Evolutionary conservation across 176 grass and related monocot species (phyloP).

Genomic region (Cenchrus americanus): DNA sequence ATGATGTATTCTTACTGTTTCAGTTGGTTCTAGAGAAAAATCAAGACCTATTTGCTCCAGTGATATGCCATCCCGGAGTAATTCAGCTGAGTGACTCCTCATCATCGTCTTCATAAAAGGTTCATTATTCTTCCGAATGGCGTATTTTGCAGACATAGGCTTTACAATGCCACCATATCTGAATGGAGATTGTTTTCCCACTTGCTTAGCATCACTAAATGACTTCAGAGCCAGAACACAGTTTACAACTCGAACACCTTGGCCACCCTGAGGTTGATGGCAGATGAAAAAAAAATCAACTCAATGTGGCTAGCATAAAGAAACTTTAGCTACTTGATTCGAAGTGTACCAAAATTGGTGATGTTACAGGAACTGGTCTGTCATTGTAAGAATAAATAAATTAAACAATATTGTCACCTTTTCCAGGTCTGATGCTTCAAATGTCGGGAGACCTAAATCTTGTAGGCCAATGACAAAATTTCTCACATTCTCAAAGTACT

Average conservation of each 20-base stretch:
- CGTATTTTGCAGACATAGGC: constrained; percentile 55
- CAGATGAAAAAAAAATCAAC: constrained; percentile 18
- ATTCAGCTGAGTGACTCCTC: constrained; percentile 71
- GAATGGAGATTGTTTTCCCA: constrained; percentile 50
- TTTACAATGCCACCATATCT: constrained; percentile 66
- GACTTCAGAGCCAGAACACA: constrained; percentile 85
- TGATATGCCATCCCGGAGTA: constrained; percentile 51
- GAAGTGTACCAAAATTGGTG: neutral
- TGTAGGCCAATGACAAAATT: constrained; percentile 76
- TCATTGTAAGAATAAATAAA: constrained; percentile 30
- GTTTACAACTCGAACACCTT: constrained; percentile 77
- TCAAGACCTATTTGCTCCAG: constrained; percentile 63
- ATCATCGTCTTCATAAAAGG: constrained; percentile 68
- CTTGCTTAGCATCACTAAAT: constrained; percentile 61
- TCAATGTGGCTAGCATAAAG: neutral
- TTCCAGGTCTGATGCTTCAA: constrained; percentile 86
- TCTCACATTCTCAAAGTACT: constrained; percentile 92
- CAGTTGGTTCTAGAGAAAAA: constrained; percentile 61
- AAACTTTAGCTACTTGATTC: constrained; percentile 13
- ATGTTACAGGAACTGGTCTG: neutral
- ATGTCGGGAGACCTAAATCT: constrained; percentile 86
- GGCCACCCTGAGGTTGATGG: constrained; percentile 67
- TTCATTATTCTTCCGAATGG: constrained; percentile 74
- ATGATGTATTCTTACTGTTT: constrained; percentile 61
- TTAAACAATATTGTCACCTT: constrained; percentile 56